Conservation (phyloP, 179 eudicot genomes). For the Drosera spatulata region DNA sequence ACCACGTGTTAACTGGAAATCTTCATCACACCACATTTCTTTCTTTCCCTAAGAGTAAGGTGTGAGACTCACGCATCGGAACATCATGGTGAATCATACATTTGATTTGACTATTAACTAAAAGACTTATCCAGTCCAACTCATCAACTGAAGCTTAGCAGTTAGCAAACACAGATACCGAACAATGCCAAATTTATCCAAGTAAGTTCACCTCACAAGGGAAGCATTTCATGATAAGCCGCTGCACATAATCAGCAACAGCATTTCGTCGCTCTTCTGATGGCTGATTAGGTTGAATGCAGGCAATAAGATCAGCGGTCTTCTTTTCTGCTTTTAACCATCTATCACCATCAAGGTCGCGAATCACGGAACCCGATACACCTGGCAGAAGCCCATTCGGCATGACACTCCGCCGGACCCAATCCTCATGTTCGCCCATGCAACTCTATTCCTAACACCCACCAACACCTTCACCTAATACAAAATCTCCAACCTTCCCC, state of each 20-base stretch:
- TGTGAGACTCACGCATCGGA: no score
- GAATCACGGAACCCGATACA: conserved; percentile 34
- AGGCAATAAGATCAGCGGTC: conserved; percentile 68
- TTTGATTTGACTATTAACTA: no score
- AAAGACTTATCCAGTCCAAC: neutral
- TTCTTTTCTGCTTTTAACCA: conserved; percentile 76
- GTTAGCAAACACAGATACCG: neutral
- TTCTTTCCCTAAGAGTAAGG: no score
- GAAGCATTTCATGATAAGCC: conserved; percentile 65
- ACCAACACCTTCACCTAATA: neutral
- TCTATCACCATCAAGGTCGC: conserved; percentile 42
- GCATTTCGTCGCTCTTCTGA: conserved; percentile 72
- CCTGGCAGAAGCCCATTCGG: conserved; percentile 62
- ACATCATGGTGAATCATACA: no score
- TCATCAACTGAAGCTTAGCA: neutral
- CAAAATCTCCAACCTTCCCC: no score
- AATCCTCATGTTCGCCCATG: conserved; percentile 54
- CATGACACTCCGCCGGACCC: conserved; percentile 41
- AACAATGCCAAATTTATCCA: neutral
- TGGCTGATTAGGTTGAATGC: conserved; percentile 70
- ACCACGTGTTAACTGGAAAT: no score
- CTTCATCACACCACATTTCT: no score
- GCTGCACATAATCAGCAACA: conserved; percentile 75
- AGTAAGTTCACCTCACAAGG: conserved; percentile 59
- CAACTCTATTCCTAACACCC: conserved; percentile 10